Percentiles rank a stretch among this genome's conserved stretches.
phyloP scores from a whole-genome alignment of 371 early-diverging fungal genomes.

The Lichtheimia corymbifera region DNA sequence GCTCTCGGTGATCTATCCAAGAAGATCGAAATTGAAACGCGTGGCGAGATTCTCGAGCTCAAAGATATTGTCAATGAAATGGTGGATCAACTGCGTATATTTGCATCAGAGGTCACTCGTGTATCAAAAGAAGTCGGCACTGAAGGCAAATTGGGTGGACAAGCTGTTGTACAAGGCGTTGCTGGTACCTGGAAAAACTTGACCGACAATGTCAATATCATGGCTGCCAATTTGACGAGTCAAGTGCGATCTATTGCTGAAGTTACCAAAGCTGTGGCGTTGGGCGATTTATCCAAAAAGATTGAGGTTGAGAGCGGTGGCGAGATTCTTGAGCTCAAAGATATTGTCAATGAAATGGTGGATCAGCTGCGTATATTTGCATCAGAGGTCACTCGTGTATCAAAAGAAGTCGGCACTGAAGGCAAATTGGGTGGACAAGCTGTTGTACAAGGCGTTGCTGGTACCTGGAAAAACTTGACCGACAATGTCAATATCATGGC shows the following conservation, averaged over 20 bases:
- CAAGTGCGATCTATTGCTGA: conserved; percentile 60
- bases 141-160: conserved; percentile 63
- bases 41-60: conserved; percentile 26
- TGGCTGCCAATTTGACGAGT: conserved; percentile 60
- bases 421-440: conserved; percentile 54
- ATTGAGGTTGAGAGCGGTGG: conserved; percentile 49
- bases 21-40: conserved; percentile 58
- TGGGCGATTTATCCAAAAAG: conserved; percentile 56
- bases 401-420: conserved; percentile 39
- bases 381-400: conserved; percentile 52
- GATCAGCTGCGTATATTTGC: conserved; percentile 21
- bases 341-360: conserved; percentile 34
- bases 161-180: conserved; percentile 55
- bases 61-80: conserved; percentile 21
- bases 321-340: conserved; percentile 29
- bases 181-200: conserved; percentile 49
- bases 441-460: conserved; percentile 35
- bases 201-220: conserved; percentile 61
- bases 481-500: conserved; percentile 41
- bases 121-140: conserved; percentile 54
- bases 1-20: conserved; percentile 61
- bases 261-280: conserved; percentile 53
- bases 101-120: conserved; percentile 24
- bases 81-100: conserved; percentile 20
- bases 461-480: conserved; percentile 45